phyloP scores from a whole-genome alignment of 2,329 filamentous ascomycete species.

The Colletotrichum salicis region DNA sequence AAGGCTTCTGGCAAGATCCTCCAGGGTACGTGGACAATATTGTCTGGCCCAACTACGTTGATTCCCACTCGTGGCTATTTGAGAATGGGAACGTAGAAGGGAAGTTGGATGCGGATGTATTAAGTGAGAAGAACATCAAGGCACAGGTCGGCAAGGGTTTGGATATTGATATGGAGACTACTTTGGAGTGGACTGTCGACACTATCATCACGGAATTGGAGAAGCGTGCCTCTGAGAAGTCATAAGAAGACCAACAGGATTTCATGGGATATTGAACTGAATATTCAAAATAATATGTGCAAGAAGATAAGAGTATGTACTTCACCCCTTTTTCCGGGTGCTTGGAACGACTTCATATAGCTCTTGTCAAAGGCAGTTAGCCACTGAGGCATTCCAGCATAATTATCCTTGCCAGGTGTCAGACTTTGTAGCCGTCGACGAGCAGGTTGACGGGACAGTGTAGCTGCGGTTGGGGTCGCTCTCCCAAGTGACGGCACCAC shows the following conservation, averaged over 20 bases:
- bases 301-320: not conserved
- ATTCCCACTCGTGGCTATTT: slow-evolving; percentile 85
- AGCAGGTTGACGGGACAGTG: slow-evolving; percentile 47
- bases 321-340: not conserved
- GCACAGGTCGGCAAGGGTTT: slow-evolving; percentile 59
- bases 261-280: not conserved
- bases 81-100: slow-evolving; percentile 74
- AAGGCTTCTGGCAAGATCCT: slow-evolving; percentile 96
- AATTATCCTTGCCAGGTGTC: slow-evolving; percentile 47
- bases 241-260: not conserved
- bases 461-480: slow-evolving; percentile 63
- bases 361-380: not conserved
- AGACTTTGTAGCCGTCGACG: slow-evolving; percentile 41
- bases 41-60: slow-evolving; percentile 95
- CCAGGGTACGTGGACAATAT: slow-evolving; percentile 93
- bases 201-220: slow-evolving; percentile 63
- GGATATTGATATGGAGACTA: slow-evolving; percentile 69
- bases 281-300: not conserved
- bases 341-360: no score
- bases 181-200: slow-evolving; percentile 76
- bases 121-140: slow-evolving; percentile 56
- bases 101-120: slow-evolving; percentile 56
- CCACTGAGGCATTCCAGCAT: not conserved
- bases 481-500: slow-evolving; percentile 72
- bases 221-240: slow-evolving; percentile 3